A percentile compares a stretch with the other conserved stretches of the same genome.
Evolutionary conservation across 306 rosid species (phyloP).

Genomic region (Cucumis hystrix): DNA sequence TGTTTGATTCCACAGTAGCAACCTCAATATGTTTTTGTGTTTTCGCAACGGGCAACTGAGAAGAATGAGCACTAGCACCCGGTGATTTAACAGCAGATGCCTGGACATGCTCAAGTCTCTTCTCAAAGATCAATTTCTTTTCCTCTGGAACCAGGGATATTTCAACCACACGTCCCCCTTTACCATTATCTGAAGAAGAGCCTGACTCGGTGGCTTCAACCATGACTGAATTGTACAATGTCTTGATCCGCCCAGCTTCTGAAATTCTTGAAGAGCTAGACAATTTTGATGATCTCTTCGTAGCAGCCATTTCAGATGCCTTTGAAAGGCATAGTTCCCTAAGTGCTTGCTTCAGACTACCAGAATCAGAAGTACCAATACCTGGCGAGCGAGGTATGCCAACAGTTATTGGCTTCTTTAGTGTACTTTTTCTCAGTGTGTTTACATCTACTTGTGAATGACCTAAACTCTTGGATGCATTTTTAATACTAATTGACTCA

Average conservation of each 20-base stretch:
- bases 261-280: constrained; percentile 57
- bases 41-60: constrained; percentile 21
- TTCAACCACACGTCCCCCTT: constrained; percentile 29
- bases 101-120: constrained; percentile 24
- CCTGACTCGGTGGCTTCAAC: constrained; percentile 39
- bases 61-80: constrained; percentile 25
- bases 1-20: constrained; percentile 17
- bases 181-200: constrained; percentile 22
- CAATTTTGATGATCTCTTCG: constrained; percentile 68
- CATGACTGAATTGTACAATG: constrained; percentile 65
- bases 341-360: constrained; percentile 76
- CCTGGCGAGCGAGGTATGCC: constrained; percentile 59
- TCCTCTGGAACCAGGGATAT: constrained; percentile 44
- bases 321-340: constrained; percentile 84
- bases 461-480: constrained; percentile 40
- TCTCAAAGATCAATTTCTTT: constrained; percentile 24
- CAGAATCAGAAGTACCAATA: constrained; percentile 49
- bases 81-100: constrained; percentile 22
- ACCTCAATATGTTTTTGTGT: constrained; percentile 9
- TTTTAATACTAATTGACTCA: constrained; percentile 46
- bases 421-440: constrained; percentile 44
- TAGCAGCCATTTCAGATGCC: constrained; percentile 98
- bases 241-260: constrained; percentile 81
- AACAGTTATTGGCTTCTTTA: constrained; percentile 57
- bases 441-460: constrained; percentile 38